A percentile compares a stretch with the other conserved stretches of the same genome.
These are phyloP conservation scores for Podila horticola DNA, from an alignment of 192 early-diverging fungal genomes.

Conservation along the genomic window DNA sequence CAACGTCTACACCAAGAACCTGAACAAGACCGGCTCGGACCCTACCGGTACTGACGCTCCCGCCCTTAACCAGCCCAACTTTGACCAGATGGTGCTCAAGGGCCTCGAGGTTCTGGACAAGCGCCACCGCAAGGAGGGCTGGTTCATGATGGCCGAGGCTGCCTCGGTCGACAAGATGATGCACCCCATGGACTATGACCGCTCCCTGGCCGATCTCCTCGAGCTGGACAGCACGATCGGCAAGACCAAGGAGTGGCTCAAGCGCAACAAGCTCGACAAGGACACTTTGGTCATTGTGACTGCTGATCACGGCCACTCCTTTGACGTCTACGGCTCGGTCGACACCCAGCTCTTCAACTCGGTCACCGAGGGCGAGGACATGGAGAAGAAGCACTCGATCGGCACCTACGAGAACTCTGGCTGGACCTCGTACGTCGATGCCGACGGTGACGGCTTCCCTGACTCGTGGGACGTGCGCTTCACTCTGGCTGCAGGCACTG, in stretches of 20 bases:
- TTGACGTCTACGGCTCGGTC: conserved; percentile 67
- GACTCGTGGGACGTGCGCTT: conserved; percentile 48
- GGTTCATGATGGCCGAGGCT: conserved; percentile 69
- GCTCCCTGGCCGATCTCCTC: conserved; percentile 66
- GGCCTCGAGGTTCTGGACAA: conserved; percentile 64
- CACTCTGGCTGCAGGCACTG: conserved; percentile 44
- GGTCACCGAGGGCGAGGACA: conserved; percentile 20
- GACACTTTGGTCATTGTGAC: conserved; percentile 65
- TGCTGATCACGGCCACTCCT: conserved; percentile 68
- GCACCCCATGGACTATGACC: conserved; percentile 66
- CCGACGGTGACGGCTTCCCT: conserved; percentile 52
- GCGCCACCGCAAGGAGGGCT: conserved; percentile 61
- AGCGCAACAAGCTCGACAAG: conserved; percentile 50
- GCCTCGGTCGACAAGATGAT: conserved; percentile 66
- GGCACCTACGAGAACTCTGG: conserved; percentile 52
- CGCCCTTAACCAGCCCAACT: conserved; percentile 62
- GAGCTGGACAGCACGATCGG: conserved; percentile 67
- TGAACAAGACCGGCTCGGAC: conserved; percentile 45
- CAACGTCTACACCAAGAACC: conserved; percentile 58
- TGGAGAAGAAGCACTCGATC: conserved; percentile 48
- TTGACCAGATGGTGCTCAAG: conserved; percentile 62
- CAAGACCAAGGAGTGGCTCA: conserved; percentile 57
- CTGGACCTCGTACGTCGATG: conserved; percentile 54
- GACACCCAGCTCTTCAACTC: conserved; percentile 58
- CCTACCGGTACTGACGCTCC: conserved; percentile 40